These are phyloP conservation scores for Leishmania turanica DNA, from an alignment of 208 protist genomes.

Conservation along the genomic window DNA sequence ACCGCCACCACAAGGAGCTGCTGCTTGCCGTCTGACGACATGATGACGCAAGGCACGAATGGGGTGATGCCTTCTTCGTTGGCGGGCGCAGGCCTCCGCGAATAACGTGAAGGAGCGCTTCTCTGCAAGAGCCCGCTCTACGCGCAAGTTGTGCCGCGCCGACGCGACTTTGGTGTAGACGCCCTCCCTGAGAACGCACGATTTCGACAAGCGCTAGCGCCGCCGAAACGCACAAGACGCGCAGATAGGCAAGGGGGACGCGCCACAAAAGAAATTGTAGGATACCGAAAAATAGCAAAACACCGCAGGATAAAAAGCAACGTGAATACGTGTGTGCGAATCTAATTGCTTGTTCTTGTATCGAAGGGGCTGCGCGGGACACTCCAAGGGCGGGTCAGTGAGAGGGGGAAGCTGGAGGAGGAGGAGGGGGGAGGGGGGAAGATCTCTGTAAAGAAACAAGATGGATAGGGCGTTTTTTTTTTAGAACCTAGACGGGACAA, in stretches of 20 bases:
- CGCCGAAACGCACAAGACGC: neutral
- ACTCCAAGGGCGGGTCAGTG: neutral
- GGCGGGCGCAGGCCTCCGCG: neutral
- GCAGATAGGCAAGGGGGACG: neutral
- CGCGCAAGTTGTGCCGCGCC: neutral
- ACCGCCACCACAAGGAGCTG: constrained; percentile 22
- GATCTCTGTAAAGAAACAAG: neutral
- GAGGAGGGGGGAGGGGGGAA: too few relatives aligned
- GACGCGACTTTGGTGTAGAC: neutral
- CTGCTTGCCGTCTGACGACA: constrained; percentile 20
- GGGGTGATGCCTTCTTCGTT: neutral
- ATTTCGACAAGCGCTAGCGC: neutral
- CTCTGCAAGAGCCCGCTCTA: neutral
- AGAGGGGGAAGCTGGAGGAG: neutral
- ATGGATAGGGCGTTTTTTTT: neutral
- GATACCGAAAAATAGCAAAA: constrained; percentile 16
- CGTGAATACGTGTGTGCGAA: neutral
- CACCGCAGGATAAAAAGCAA: neutral
- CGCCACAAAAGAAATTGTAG: neutral
- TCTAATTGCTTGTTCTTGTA: neutral
- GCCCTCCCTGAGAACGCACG: too few relatives aligned
- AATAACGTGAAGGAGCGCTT: neutral
- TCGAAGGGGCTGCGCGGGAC: neutral
- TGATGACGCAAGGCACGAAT: neutral
- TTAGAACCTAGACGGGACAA: neutral